phyloP scores from a whole-genome alignment of 2,329 filamentous ascomycete genomes.

The Stylonectria norvegica region DNA sequence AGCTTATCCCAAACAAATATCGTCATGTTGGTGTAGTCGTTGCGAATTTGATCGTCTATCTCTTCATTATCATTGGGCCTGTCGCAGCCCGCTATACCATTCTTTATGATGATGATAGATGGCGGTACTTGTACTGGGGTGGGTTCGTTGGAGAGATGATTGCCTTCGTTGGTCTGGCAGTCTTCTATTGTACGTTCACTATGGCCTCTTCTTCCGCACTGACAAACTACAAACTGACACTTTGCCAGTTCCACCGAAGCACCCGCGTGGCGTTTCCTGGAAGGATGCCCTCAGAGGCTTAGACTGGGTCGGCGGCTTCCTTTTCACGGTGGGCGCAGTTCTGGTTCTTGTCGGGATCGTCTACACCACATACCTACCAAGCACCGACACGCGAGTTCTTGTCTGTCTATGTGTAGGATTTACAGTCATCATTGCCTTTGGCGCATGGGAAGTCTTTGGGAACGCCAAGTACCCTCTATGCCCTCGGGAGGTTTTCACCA shows the following conservation, averaged over 20 bases:
- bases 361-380: neutral
- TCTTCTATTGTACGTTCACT: neutral
- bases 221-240: neutral
- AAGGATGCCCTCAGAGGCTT: neutral
- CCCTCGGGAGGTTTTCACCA: neutral
- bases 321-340: neutral
- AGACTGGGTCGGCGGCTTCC: neutral
- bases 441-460: neutral
- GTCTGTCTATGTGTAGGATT: neutral
- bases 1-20: neutral
- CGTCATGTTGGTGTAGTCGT: neutral
- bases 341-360: neutral
- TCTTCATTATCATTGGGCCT: neutral
- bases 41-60: neutral
- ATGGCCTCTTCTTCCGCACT: too few species aligned
- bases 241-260: neutral
- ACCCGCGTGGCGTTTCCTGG: neutral
- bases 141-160: neutral
- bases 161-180: neutral
- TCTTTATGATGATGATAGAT: neutral
- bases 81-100: neutral
- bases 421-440: neutral
- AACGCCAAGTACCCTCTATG: neutral
- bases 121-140: neutral
- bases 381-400: neutral